These are phyloP conservation scores for Daedaleopsis nitida DNA, from an alignment of 768 basidiomycete species.

Conservation along the genomic window DNA sequence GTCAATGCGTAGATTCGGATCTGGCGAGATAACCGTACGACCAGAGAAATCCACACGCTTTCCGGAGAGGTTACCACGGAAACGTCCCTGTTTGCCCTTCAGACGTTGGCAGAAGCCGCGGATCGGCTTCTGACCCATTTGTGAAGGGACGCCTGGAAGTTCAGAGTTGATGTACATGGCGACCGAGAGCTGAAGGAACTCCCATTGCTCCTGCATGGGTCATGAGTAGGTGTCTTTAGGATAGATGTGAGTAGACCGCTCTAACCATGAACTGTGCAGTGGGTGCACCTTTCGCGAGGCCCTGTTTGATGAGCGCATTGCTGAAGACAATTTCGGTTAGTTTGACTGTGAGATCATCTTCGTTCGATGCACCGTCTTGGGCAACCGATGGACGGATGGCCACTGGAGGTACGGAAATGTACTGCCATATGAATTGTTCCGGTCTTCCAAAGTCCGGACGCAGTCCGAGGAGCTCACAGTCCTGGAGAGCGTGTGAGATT, in stretches of 20 bases:
- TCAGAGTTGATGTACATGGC: constrained; percentile 99
- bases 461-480: constrained; percentile 92
- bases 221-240: constrained; percentile 9
- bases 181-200: constrained; percentile 90
- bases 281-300: constrained; percentile 83
- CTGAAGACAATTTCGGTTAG: constrained; percentile 95
- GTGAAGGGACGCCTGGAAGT: constrained; percentile 87
- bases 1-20: constrained; percentile 98
- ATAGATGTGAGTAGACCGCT: background rate
- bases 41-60: constrained; percentile 99
- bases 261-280: constrained; percentile 87
- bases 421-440: constrained; percentile 99
- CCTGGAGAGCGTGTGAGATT: constrained; percentile 46
- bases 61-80: constrained; percentile 96
- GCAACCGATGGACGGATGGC: constrained; percentile 97
- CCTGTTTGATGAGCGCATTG: constrained; percentile 90
- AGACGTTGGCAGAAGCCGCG: constrained; percentile 97
- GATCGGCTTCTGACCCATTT: constrained; percentile 90
- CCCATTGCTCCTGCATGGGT: constrained; percentile 89
- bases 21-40: constrained; percentile 97
- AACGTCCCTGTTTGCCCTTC: constrained; percentile 98
- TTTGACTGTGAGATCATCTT: constrained; percentile 97
- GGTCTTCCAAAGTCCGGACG: constrained; percentile 88
- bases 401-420: constrained; percentile 96
- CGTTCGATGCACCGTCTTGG: constrained; percentile 97